Evolutionary conservation across 768 basidiomycete species (phyloP), one percentile per base, ranked within the genome.

Genomic region (Tephrocybe rancida): DNA sequence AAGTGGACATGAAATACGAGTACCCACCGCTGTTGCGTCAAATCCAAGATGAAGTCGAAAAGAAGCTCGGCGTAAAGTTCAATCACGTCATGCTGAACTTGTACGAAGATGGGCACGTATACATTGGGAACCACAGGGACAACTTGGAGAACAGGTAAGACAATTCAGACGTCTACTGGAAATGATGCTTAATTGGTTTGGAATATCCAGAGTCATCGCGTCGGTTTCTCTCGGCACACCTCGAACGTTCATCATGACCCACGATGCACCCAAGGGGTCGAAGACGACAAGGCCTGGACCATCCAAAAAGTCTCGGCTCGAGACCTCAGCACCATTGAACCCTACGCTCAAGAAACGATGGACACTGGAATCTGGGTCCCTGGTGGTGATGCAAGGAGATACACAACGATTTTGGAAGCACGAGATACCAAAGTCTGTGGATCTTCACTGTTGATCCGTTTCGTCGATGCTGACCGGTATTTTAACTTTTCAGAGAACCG

Each of bases 351-450:
- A 48, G 32, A 70, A 64, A 50, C 61, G 52, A 19, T 70, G 66
- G 67, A 50, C 50, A 1, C 56, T 70, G 9, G 55, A 56, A 3
- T 34, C 60, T 4, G 67, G 69, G 2, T 70, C 69, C 2, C 43
- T 70, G 22, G 61, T 70, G 14, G 61, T 70, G 16, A 70, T 70
- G 69, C 69, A 70, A 47, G 69, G 69, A 3, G 64, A 65, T 16
- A 70, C 69, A 0, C 69, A 70, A 48, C 54, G 39, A n/a, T 58
- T 60, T 42, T 70, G 69, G 69, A 70, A 70, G 48, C 69, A 70
- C 32, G 62, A 66, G 48, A 70, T 70, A 30, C 67, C 69, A 2
- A 70, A 62, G 69, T 68, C 42, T 44, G 61, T 51, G 18, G 24
- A 10, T 32, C 30, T 47, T 19, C 6, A 8, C 8, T 3, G 35